These are phyloP conservation scores for Pyricularia pennisetigena DNA, from an alignment of 2,329 filamentous ascomycete species.

Conservation along the genomic window DNA sequence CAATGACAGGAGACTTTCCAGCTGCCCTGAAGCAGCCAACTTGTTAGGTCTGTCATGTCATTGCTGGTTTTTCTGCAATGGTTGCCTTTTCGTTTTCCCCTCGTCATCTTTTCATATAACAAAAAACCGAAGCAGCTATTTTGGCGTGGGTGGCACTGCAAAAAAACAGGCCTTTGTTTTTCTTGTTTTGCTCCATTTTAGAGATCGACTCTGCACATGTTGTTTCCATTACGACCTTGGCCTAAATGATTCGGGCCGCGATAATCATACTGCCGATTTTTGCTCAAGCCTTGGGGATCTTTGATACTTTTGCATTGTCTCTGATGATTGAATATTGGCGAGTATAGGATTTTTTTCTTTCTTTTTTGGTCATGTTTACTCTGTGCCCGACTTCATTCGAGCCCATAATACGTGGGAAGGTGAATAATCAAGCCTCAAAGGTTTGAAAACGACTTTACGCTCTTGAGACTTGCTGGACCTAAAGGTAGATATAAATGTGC, in stretches of 20 bases:
- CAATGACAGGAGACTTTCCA: background rate
- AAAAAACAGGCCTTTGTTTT: background rate
- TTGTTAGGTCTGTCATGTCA: background rate
- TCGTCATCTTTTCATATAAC: background rate
- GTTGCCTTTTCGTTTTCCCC: background rate
- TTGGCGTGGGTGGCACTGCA: background rate
- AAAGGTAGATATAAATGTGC: background rate
- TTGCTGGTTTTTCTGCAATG: background rate
- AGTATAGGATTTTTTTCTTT: background rate
- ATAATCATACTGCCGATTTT: background rate
- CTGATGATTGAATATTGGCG: background rate
- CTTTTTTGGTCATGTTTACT: background rate
- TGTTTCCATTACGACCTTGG: background rate
- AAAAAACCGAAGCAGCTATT: background rate
- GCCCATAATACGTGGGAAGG: background rate
- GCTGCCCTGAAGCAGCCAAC: background rate
- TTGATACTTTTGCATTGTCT: background rate
- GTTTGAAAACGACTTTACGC: background rate
- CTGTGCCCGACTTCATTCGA: background rate
- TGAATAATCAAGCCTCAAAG: background rate
- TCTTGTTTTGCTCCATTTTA: background rate
- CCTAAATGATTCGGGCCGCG: background rate
- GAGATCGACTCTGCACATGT: background rate
- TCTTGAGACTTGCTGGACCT: background rate
- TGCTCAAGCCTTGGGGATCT: background rate